Evolutionary conservation across 2,329 filamentous ascomycete genomes (phyloP), one percentile per base, ranked within the genome.

Genomic region (Nothopassalora personata): DNA sequence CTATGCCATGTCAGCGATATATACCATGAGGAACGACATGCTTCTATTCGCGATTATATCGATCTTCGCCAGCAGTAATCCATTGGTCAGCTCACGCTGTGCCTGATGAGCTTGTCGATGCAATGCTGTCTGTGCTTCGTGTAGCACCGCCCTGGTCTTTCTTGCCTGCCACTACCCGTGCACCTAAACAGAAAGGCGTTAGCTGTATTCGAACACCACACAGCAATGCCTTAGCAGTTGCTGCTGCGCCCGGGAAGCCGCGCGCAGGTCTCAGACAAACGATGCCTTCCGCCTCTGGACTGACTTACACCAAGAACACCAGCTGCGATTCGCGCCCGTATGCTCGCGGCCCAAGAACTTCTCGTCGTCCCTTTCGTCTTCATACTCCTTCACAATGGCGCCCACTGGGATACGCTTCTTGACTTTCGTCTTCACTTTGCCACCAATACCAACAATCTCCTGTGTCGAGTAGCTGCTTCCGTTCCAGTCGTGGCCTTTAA

Each of bases 391-490:
- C 11, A 97, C 93, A 62, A 88, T 90, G 4, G 88, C 89, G 0
- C 92, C 93, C 0, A 97, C 86, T 60, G 82, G 83, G 5, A 95
- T 85, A 77, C 90, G 87, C 68, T 87, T 87, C 68, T 94, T 90
- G n/a, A 89, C 81, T 76, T 93, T 96, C 61, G 87, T 89, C 79
- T 96, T 96, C 55, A 97, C 85, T 13, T 88, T 83, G 0, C 92
- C 92, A 10, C 92, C 92, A 48, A 97, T 89, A 1, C 92, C 92
- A 69, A 96, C 90, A 60, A 97, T 89, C 74, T 97, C 92, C 70
- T 96, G 91, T 46, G 89, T 82, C 58, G 86, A 82, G 70, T 96
- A 97, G 3, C 91, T 91, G 0, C 89, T 74, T 81, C 59, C 87
- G 77, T 65, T 81, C 80, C 73, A 83, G 19, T 67, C 63, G 23